These are phyloP conservation scores for Achaetomium macrosporum DNA, from an alignment of 2,329 filamentous ascomycete species.

Conservation along the genomic window DNA sequence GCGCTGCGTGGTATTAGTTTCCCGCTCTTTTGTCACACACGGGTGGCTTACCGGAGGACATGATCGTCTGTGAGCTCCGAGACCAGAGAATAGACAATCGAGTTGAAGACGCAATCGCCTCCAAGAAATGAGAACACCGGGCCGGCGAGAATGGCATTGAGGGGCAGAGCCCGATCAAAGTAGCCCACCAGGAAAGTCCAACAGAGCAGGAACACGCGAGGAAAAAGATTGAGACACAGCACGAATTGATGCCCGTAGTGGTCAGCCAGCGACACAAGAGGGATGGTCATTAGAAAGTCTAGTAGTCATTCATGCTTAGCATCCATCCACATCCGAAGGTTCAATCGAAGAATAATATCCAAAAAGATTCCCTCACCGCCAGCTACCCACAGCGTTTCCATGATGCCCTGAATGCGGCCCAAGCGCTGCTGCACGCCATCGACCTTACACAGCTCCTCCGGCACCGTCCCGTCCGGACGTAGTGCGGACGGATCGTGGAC, in stretches of 20 bases:
- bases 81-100: conserved; percentile 42
- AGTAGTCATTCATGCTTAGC: conserved; percentile 26
- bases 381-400: conserved; percentile 45
- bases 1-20: conserved; percentile 30
- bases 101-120: conserved; percentile 47
- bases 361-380: conserved; percentile 25
- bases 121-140: conserved; percentile 41
- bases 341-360: neutral
- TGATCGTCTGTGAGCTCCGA: conserved; percentile 40
- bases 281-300: conserved; percentile 47
- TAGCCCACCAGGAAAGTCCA: conserved; percentile 38
- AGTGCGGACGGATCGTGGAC: conserved; percentile 34
- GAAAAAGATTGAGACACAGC: conserved; percentile 40
- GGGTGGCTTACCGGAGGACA: conserved; percentile 29
- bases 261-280: conserved; percentile 41
- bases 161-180: conserved; percentile 33
- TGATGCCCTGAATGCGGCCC: conserved; percentile 46
- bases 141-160: conserved; percentile 35
- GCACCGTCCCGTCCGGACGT: conserved; percentile 34
- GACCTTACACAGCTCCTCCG: conserved; percentile 50
- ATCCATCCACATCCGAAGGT: neutral
- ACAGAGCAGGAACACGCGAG: conserved; percentile 35
- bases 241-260: conserved; percentile 36
- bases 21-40: neutral
- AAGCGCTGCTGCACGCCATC: conserved; percentile 45